Conservation (phyloP, 129 eudicot genomes). For the Flaveria brownii region DNA sequence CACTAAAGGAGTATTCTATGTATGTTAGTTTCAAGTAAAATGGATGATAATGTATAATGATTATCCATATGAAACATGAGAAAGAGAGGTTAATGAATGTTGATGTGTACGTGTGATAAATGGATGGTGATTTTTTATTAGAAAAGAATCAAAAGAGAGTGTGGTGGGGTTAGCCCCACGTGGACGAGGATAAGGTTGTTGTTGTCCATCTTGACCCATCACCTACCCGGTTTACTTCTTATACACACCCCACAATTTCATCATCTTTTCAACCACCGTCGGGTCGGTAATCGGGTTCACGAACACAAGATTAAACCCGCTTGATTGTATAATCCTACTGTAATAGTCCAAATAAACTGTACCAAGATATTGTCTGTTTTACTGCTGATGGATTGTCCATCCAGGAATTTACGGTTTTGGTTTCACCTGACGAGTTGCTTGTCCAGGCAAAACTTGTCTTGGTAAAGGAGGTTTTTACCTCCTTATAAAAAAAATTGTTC, state of each 20-base stretch:
- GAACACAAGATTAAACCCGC: too few relatives aligned
- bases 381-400: too few relatives aligned
- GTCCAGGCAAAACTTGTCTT: too few relatives aligned
- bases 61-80: background rate
- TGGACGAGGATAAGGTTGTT: slow-evolving; percentile 39
- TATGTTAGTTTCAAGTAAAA: background rate
- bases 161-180: slow-evolving; percentile 46
- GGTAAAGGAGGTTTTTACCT: too few relatives aligned
- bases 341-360: too few relatives aligned
- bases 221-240: background rate
- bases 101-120: background rate
- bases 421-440: too few relatives aligned
- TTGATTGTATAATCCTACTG: too few relatives aligned
- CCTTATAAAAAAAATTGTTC: too few relatives aligned
- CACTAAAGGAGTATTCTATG: background rate
- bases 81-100: background rate
- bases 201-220: slow-evolving; percentile 30
- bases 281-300: background rate
- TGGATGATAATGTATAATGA: background rate
- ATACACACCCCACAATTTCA: slow-evolving; percentile 30
- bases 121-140: slow-evolving; percentile 30
- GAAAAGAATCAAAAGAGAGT: slow-evolving; percentile 30
- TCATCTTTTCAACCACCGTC: background rate
- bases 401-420: too few relatives aligned
- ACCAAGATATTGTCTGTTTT: too few relatives aligned